Base-by-base conservation (phyloP, 2,329 filamentous ascomycete species). In the Arthrobotrys sphaeroides region DNA sequence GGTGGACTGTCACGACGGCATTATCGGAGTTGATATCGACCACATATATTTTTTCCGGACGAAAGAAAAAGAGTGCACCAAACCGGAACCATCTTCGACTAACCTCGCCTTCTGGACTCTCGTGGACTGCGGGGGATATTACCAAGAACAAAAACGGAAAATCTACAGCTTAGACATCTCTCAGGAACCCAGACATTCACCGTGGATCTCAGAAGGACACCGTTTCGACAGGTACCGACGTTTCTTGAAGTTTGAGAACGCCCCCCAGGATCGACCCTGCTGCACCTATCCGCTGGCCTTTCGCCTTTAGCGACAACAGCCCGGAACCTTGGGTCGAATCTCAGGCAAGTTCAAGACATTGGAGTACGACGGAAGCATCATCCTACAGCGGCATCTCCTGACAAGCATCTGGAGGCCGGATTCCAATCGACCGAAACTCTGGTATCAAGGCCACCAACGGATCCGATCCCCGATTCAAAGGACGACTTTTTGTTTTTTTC, bases 231-330 rank as follows among this genome's bases (percentile, higher is more conserved):
- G 22, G 53, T 61, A 67, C 62, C 61, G 24, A 49, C n/a, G n/a
- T n/a, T n/a, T 36, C 36, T 49, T 68, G 55, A 57, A 45, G 55
- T 65, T 61, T 60, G 53, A 60, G 62, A 42, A 57, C 40, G 60
- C 36, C 12, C 55, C 53, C 62, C 36, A 33, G 70, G 61, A 74
- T 67, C 70, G 70, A 62, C 70, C 70, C 47, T 74, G 70, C 62
- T 74, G 70, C 70, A 68, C 43, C 61, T 68, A 49, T 61, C 47
- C 55, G 62, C 49, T 59, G 59, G 57, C 40, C 59, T 68, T 68
- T 31, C 59, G 45, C 42, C 31, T 74, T n/a, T 74, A 74, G 69
- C 69, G 69, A 74, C 62, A 38, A 53, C 5, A 38, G 53, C 62
- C 69, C 69, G 49, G 69, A 62, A 64, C 55, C 42, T 68, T 67